phyloP scores from a whole-genome alignment of 139 green algal genomes.

The Spirogloea muscicola region DNA sequence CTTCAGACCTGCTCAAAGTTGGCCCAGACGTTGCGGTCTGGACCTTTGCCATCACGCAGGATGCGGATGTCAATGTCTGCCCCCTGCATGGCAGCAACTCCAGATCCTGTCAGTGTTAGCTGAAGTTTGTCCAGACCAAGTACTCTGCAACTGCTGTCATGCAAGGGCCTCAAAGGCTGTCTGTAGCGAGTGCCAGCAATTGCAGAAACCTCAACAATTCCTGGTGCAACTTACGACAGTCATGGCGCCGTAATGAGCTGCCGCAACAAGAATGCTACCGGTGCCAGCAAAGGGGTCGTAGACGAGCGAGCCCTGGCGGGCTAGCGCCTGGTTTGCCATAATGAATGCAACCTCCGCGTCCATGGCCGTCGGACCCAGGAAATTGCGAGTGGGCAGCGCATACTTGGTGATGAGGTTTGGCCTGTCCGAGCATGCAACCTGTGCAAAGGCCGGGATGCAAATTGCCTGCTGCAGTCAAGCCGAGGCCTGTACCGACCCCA shows the following conservation, averaged over 20 bases:
- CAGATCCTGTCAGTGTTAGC: too few species aligned
- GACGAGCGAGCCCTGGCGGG: slow-evolving; percentile 49
- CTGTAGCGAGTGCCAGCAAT: neutral
- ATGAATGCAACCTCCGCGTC: slow-evolving; percentile 89
- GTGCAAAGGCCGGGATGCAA: neutral
- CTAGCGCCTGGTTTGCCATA: slow-evolving; percentile 79
- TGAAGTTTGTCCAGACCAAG: too few species aligned
- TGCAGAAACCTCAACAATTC: neutral
- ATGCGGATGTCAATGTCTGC: slow-evolving; percentile 58
- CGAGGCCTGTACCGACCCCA: too few species aligned
- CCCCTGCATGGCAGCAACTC: slow-evolving; percentile 27
- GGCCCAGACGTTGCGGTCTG: slow-evolving; percentile 44
- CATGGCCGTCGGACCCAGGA: slow-evolving; percentile 92
- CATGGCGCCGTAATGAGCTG: slow-evolving; percentile 54
- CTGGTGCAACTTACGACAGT: slow-evolving; percentile 36
- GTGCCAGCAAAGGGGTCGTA: slow-evolving; percentile 85
- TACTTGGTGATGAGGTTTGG: slow-evolving; percentile 51
- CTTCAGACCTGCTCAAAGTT: slow-evolving; percentile 55
- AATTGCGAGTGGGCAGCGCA: slow-evolving; percentile 65
- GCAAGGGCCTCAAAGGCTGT: too few species aligned
- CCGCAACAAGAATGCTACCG: slow-evolving; percentile 81
- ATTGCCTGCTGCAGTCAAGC: neutral
- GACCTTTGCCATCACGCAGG: slow-evolving; percentile 40
- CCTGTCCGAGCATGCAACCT: slow-evolving; percentile 11
- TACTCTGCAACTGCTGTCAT: too few species aligned